Evolutionary conservation across 2,329 filamentous ascomycete genomes (phyloP).

Genomic region (Pseudocercospora eumusae): DNA sequence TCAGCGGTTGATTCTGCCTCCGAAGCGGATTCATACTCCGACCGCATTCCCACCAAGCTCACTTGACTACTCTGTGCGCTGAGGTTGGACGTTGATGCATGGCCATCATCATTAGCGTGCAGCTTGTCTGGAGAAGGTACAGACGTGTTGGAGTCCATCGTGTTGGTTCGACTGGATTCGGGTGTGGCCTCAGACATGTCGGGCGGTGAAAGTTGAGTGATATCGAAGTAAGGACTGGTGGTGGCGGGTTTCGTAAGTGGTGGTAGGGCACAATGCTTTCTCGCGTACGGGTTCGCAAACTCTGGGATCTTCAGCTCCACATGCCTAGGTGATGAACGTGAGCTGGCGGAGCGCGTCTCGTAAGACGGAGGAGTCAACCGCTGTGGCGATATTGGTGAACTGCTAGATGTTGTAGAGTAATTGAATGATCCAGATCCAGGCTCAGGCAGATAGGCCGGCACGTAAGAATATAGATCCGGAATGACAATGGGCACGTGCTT

Average conservation of each 20-base stretch:
- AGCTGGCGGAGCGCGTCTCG: conserved; percentile 21
- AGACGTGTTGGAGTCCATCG: conserved; percentile 51
- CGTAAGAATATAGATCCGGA: conserved; percentile 40
- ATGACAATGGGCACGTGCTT: conserved; percentile 51
- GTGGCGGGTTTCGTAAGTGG: conserved; percentile 27
- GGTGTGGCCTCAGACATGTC: conserved; percentile 48
- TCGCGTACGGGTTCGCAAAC: conserved; percentile 47
- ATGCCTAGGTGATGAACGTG: conserved; percentile 43
- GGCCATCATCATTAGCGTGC: conserved; percentile 41
- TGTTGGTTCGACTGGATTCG: conserved; percentile 48
- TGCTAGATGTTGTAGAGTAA: conserved; percentile 19
- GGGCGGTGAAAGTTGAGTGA: conserved; percentile 35
- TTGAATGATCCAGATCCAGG: conserved; percentile 21
- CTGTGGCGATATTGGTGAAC: conserved; percentile 19
- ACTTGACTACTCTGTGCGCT: conserved; percentile 51
- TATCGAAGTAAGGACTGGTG: conserved; percentile 32
- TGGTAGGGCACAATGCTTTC: conserved; percentile 36
- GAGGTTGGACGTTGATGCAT: conserved; percentile 41
- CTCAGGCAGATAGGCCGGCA: conserved; percentile 22
- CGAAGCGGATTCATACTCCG: conserved; percentile 45
- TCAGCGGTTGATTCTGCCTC: conserved; percentile 39
- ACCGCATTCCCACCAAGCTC: conserved; percentile 46
- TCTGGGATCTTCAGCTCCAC: conserved; percentile 53
- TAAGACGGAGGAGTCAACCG: conserved; percentile 9
- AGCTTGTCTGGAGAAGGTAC: conserved; percentile 48